Base-by-base conservation (phyloP, 805 yeast species). In the Ogataea naganishii region DNA sequence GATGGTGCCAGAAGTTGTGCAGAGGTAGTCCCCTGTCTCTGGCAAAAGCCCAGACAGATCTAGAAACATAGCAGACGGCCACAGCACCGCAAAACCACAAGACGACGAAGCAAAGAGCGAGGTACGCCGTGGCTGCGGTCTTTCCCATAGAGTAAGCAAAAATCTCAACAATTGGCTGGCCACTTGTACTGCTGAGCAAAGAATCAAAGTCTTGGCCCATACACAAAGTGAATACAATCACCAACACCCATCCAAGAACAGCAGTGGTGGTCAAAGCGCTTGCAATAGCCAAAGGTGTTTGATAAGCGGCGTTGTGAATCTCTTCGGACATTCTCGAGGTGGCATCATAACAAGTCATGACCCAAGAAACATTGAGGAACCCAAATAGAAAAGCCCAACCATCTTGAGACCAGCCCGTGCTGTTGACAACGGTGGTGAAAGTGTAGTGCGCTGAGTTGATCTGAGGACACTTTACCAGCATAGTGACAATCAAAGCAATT, bases 301-400 rank as follows among this genome's bases (percentile, higher is more conserved):
- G 58, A 33, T 53, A 57, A 10, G 69, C 69, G 13, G 82, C 79
- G 35, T 66, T 60, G 33, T 61, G 57, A 34, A 72, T 66, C 44
- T 70, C 75, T 45, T 70, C 77, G 4, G 72, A 58, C 63, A 70
- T 66, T 53, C 72, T 69, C 26, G 71, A 62, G 20, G 70, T 64
- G 16, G 74, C 68, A 47, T 70, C 76, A 43, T 69, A 70, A 18
- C 71, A 64, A 17, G 75, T 72, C 60, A 69, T 69, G 35, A 73
- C 72, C 76, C 77, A 70, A 23, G 72, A 62, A 12, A 67, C 72
- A 23, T 73, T 73, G 49, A 67, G 57, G 64, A 70, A 69, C n/a
- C 72, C 66, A 34, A 67, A 67, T 43, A 72, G 46, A 46, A 72
- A 72, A 4, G 76, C 65, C 69, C 75, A 72, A 4, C 78, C 79